Percentiles rank a stretch among this genome's conserved stretches.
These are phyloP conservation scores for Neonectria faginata DNA, from an alignment of 2,329 filamentous ascomycete species.

Conservation along the genomic window DNA sequence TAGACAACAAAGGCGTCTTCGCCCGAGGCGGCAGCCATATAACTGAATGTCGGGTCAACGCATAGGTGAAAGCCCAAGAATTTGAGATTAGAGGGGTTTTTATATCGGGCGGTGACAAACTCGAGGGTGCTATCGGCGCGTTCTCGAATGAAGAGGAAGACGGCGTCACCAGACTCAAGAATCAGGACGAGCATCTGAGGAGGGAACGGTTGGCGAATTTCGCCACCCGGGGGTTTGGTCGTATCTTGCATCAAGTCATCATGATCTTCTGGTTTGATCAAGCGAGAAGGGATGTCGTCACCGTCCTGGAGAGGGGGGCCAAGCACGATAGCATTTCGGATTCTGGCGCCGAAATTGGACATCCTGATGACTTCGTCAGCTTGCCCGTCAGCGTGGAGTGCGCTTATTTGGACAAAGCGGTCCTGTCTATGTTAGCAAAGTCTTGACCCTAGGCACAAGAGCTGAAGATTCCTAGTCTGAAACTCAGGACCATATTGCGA, in stretches of 20 bases:
- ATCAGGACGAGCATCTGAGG: constrained; percentile 86
- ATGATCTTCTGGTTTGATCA: constrained; percentile 55
- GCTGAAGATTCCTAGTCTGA: neutral
- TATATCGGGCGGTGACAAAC: constrained; percentile 71
- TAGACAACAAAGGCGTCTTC: constrained; percentile 79
- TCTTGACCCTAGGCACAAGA: neutral
- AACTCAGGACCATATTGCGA: neutral
- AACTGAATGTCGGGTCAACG: constrained; percentile 80
- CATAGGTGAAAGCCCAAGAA: constrained; percentile 75
- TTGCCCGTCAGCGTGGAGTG: constrained; percentile 76
- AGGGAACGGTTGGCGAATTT: constrained; percentile 59
- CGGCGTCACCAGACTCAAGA: constrained; percentile 76
- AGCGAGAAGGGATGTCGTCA: constrained; percentile 36
- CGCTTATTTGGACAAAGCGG: constrained; percentile 82
- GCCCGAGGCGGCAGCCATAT: constrained; percentile 76
- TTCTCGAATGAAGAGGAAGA: constrained; percentile 78
- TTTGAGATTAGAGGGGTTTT: constrained; percentile 68
- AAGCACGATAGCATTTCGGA: constrained; percentile 82
- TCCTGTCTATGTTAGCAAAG: constrained; percentile 62
- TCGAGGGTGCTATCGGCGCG: constrained; percentile 58
- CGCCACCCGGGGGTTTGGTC: constrained; percentile 17
- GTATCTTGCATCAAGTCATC: constrained; percentile 54
- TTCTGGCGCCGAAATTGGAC: constrained; percentile 80
- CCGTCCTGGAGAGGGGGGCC: constrained; percentile 59
- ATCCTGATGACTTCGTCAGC: constrained; percentile 83